Percentiles rank a stretch among this genome's conserved stretches.
Conservation (phyloP, 2,329 filamentous ascomycete species). For the Falciphora oryzae region DNA sequence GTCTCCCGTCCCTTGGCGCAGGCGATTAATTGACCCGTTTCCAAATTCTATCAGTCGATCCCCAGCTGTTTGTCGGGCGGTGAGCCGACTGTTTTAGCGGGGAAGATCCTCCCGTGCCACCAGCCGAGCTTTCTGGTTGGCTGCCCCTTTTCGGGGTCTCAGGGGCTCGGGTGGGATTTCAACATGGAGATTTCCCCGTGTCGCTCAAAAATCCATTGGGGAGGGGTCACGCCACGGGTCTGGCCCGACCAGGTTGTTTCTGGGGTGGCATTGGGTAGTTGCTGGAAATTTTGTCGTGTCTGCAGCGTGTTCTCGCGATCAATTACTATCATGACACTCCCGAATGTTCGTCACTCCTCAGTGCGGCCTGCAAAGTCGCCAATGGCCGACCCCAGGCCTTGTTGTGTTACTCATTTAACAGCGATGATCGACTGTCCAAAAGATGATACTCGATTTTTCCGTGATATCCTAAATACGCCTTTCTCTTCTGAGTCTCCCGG, state of each 20-base stretch:
- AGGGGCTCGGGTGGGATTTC: not conserved
- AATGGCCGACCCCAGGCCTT: not conserved
- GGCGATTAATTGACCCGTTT: not conserved
- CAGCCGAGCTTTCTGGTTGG: not conserved
- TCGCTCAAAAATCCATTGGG: not conserved
- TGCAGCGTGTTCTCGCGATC: not conserved
- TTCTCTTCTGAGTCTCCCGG: not conserved
- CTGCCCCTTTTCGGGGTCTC: not conserved
- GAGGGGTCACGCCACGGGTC: not conserved
- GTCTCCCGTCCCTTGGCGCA: not conserved
- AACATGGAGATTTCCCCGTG: not conserved
- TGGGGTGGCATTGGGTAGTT: no score
- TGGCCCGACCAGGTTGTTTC: not conserved
- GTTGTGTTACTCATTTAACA: not conserved
- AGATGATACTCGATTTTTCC: not conserved
- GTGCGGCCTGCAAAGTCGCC: not conserved
- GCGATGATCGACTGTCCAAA: not conserved
- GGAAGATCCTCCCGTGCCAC: not conserved
- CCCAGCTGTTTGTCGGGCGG: constrained; percentile 5
- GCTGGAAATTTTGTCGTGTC: not conserved
- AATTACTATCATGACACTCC: not conserved
- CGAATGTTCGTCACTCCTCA: not conserved
- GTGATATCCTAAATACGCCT: not conserved
- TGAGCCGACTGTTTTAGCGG: constrained; percentile 8
- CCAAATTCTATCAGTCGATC: constrained; percentile 4